Base-by-base conservation (phyloP, 306 rosid genomes). In the Gynostemma pentaphyllum region DNA sequence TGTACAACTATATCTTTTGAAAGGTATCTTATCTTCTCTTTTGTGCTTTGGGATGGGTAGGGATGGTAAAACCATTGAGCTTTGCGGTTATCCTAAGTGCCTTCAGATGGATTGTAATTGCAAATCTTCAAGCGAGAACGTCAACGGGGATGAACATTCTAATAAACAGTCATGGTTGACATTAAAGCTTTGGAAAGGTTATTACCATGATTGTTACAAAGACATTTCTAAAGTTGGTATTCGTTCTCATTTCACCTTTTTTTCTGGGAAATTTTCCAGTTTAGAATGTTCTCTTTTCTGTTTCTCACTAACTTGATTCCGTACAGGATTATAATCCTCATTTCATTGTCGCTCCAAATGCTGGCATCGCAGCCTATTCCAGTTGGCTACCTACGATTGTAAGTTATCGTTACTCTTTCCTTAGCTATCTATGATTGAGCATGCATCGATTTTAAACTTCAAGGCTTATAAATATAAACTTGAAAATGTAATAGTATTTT, bases 361-460 rank as follows among this genome's bases (percentile, higher is more conserved):
- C 95, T 36, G 99, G 90, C 55, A 68, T 82, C 69, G 99, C 96
- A 59, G 94, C 94, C 9, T 88, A 86, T 79, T 70, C 95, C 48
- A 92, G 95, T 78, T 92, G 99, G 99, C 67, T 75, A 47, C 88
- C 96, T 27, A 84, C 85, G 21, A 76, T 92, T 72, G 96, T 92
- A 75, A 0, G 95, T 70, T 74, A 55, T 52, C 27, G 60, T 51
- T 65, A 45, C 23, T 63, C 39, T 56, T 7, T 6, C 16, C 39
- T 27, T 9, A 5, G 50, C 45, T 32, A 23, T 16, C 42, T 51
- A 14, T 41, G 28, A 18, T 21, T 59, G 13, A 36, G 34, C 46
- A 22, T 59, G 65, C 16, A 4, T 16, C 16, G 32, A 19, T 36
- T 34, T 16, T 19, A 56, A 11, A 32, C n/a, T 55, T 55, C 27